A percentile compares a stretch with the other conserved stretches of the same genome.
Conservation (phyloP, 1,284 basidiomycete species). For the Boletus smithii region DNA sequence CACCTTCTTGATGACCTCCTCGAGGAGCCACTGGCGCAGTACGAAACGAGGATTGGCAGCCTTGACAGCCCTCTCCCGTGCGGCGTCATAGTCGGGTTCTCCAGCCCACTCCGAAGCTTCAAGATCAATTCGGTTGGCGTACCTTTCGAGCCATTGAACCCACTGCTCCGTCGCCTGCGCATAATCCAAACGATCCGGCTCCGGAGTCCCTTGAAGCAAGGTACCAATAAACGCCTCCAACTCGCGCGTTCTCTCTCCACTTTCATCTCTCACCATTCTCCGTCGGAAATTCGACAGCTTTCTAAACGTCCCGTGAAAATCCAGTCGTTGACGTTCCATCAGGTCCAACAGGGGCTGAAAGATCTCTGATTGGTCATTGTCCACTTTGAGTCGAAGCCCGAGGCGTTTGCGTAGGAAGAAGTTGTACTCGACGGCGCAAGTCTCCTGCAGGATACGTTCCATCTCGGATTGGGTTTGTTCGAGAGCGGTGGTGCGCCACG, state of each 20-base stretch:
- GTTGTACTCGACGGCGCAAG: conserved; percentile 59
- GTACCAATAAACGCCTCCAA: conserved; percentile 47
- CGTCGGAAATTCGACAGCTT: conserved; percentile 64
- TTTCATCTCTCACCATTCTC: conserved; percentile 33
- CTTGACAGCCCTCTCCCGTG: conserved; percentile 45
- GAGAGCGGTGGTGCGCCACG: conserved; percentile 59
- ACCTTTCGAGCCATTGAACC: conserved; percentile 66
- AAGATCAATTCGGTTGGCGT: conserved; percentile 57
- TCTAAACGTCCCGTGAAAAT: conserved; percentile 84
- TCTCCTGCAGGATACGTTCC: conserved; percentile 53
- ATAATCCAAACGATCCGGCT: conserved; percentile 42
- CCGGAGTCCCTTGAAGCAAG: conserved; percentile 49
- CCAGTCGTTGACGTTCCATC: conserved; percentile 67
- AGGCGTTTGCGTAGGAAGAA: conserved; percentile 74
- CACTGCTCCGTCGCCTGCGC: conserved; percentile 48
- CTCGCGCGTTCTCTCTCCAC: conserved; percentile 22
- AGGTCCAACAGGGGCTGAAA: conserved; percentile 65
- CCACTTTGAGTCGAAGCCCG: conserved; percentile 55
- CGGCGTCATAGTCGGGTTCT: conserved; percentile 39
- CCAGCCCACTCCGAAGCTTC: conserved; percentile 45
- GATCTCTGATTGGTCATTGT: conserved; percentile 58
- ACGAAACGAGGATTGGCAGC: conserved; percentile 83
- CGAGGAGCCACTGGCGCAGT: conserved; percentile 88
- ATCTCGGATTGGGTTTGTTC: conserved; percentile 56
- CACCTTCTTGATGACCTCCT: conserved; percentile 74